phyloP scores from a whole-genome alignment of 768 basidiomycete species.

The Lyophyllum atratum region DNA sequence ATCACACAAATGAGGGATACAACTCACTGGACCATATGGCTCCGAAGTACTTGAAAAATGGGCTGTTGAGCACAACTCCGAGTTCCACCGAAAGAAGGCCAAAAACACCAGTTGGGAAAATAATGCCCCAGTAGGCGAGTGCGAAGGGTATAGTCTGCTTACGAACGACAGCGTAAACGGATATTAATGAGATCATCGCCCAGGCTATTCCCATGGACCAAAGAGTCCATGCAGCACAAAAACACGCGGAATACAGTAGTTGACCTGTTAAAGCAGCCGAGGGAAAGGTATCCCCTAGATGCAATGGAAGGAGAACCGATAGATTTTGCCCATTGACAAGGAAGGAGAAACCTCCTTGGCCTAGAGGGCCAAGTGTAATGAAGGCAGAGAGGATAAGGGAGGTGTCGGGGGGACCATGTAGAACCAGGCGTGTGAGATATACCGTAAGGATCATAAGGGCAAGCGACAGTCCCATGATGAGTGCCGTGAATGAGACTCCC shows the following conservation, averaged over 20 bases:
- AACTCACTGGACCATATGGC: slow-evolving; percentile 52
- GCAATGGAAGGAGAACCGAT: slow-evolving; percentile 32
- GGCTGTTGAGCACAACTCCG: slow-evolving; percentile 47
- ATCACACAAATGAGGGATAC: not conserved
- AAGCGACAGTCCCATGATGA: slow-evolving; percentile 43
- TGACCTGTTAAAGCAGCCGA: slow-evolving; percentile 36
- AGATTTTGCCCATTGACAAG: slow-evolving; percentile 46
- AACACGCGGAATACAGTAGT: slow-evolving; percentile 43
- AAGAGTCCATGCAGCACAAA: slow-evolving; percentile 46
- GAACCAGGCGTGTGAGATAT: slow-evolving; percentile 50
- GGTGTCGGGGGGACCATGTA: slow-evolving; percentile 45
- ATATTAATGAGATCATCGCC: slow-evolving; percentile 45
- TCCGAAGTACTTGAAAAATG: slow-evolving; percentile 54
- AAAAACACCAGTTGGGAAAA: slow-evolving; percentile 60
- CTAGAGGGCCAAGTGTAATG: slow-evolving; percentile 60
- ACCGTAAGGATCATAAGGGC: slow-evolving; percentile 56
- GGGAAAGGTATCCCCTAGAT: slow-evolving; percentile 25
- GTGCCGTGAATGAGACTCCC: slow-evolving; percentile 35
- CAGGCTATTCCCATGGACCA: slow-evolving; percentile 61
- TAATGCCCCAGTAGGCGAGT: slow-evolving; percentile 53
- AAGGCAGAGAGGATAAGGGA: slow-evolving; percentile 48
- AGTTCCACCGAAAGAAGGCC: slow-evolving; percentile 51
- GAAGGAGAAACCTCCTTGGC: slow-evolving; percentile 55
- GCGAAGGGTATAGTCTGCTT: slow-evolving; percentile 42
- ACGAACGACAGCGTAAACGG: slow-evolving; percentile 34